Conservation (phyloP, 345 rosid species). For the Aquilaria yunnanensis region DNA sequence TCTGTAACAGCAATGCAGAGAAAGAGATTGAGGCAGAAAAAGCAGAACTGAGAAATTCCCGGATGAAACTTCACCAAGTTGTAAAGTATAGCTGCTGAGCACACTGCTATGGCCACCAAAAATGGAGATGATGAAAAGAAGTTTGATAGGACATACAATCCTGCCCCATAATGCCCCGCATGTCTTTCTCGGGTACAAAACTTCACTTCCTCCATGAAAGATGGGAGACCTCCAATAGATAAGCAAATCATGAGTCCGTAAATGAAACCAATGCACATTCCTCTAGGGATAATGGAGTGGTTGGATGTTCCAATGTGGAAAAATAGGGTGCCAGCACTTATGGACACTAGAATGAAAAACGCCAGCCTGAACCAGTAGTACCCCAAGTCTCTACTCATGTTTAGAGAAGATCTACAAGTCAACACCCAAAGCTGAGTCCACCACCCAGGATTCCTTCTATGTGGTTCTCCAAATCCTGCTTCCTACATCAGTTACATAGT, state of each 20-base stretch:
- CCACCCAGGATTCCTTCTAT: constrained; percentile 7
- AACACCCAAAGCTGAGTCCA: constrained; percentile 24
- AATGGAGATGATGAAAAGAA: constrained; percentile 29
- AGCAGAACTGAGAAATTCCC: constrained; percentile 23
- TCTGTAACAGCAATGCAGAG: constrained; percentile 26
- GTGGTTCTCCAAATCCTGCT: not conserved
- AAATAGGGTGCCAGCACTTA: constrained; percentile 21
- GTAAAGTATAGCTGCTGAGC: constrained; percentile 20
- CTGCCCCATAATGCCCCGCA: constrained; percentile 30
- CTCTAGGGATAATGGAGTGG: constrained; percentile 14
- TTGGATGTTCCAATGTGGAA: constrained; percentile 18
- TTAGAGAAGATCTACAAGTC: constrained; percentile 22
- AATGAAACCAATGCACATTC: constrained; percentile 17
- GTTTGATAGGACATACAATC: constrained; percentile 26
- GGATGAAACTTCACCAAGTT: constrained; percentile 33
- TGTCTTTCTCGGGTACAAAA: constrained; percentile 20
- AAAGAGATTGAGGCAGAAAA: constrained; percentile 27
- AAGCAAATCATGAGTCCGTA: constrained; percentile 30
- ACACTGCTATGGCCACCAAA: constrained; percentile 13
- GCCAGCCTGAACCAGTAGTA: constrained; percentile 32
- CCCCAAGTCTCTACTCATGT: constrained; percentile 31
- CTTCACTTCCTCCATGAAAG: constrained; percentile 32
- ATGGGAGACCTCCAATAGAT: constrained; percentile 34
- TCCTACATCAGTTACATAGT: constrained; percentile 3
- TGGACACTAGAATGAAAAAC: constrained; percentile 18